Evolutionary conservation across 495 filamentous ascomycete species (phyloP).

Genomic region (Hyaloscypha variabilis): DNA sequence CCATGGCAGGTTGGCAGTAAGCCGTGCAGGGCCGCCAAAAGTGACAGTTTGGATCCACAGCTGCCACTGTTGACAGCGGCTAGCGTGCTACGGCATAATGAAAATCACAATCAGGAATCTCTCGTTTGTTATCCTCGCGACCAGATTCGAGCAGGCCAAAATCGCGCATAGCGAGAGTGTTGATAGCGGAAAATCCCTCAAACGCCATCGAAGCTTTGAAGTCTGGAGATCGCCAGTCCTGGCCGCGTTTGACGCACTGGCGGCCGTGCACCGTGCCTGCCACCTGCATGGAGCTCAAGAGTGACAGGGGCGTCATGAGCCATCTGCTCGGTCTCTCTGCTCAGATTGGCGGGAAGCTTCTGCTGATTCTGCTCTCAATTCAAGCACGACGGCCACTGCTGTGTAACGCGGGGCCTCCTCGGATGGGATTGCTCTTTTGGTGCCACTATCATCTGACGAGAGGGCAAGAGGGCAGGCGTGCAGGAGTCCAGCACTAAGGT

Average conservation of each 20-base stretch:
- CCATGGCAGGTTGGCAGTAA: not conserved
- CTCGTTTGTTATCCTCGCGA: slow-evolving; percentile 23
- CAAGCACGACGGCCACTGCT: too few relatives aligned
- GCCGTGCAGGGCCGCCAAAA: not conserved
- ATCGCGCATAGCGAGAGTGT: slow-evolving; percentile 25
- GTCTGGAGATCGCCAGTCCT: slow-evolving; percentile 3
- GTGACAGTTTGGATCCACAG: not conserved
- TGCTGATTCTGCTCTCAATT: too few relatives aligned
- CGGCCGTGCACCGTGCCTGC: not conserved
- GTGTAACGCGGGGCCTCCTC: too few relatives aligned
- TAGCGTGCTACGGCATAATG: not conserved
- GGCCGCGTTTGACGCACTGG: slow-evolving; percentile 5
- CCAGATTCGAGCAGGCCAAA: slow-evolving; percentile 35
- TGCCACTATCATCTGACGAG: too few relatives aligned
- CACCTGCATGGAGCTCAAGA: slow-evolving; percentile 2
- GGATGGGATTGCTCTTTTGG: too few relatives aligned
- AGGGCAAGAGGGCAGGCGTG: too few relatives aligned
- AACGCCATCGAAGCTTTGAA: slow-evolving; percentile 6
- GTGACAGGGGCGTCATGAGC: not conserved
- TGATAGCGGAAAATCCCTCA: slow-evolving; percentile 23
- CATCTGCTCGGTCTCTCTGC: not conserved
- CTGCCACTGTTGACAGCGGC: not conserved
- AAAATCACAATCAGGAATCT: not conserved
- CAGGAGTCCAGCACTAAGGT: too few relatives aligned
- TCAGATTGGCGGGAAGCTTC: not conserved